Evolutionary conservation across 331 rosid genomes (phyloP).

Genomic region (Cydonia oblonga): DNA sequence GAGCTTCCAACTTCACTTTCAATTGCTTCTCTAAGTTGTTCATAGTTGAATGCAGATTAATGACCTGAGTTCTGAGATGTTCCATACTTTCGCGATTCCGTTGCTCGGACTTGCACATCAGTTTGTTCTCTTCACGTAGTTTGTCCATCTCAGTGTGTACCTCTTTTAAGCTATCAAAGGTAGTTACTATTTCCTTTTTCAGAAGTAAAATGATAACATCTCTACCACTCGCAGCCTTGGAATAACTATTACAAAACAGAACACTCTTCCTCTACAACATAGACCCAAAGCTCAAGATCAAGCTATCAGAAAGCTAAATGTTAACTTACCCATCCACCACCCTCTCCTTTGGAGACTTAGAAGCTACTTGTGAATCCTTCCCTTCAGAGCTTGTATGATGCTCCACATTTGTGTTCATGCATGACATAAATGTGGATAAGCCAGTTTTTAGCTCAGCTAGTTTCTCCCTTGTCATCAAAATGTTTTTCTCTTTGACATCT

Average conservation of each 20-base stretch:
- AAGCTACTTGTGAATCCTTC: conserved; percentile 27
- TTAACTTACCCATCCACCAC: conserved; percentile 51
- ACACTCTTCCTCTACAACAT: conserved; percentile 20
- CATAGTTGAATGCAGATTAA: conserved; percentile 43
- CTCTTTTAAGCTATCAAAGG: conserved; percentile 67
- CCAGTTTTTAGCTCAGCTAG: conserved; percentile 61
- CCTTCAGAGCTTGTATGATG: conserved; percentile 25
- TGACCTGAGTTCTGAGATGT: conserved; percentile 35
- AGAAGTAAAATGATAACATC: conserved; percentile 60
- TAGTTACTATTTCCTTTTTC: conserved; percentile 72
- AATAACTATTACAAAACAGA: conserved; percentile 25
- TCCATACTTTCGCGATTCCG: conserved; percentile 41
- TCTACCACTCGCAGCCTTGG: conserved; percentile 30
- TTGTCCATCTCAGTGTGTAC: conserved; percentile 73
- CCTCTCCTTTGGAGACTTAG: conserved; percentile 27
- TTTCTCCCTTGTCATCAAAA: conserved; percentile 60
- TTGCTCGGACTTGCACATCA: conserved; percentile 44
- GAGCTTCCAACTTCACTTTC: conserved; percentile 42
- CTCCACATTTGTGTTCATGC: conserved; percentile 48
- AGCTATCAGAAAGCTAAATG: conserved; percentile 25
- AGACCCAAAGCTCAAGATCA: conserved; percentile 21
- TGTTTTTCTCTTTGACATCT: conserved; percentile 41
- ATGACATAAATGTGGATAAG: conserved; percentile 57
- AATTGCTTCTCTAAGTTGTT: conserved; percentile 48
- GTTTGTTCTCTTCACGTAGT: conserved; percentile 52